Base-by-base conservation (phyloP, 257 asterid species). In the Orobanche coerulescens region DNA sequence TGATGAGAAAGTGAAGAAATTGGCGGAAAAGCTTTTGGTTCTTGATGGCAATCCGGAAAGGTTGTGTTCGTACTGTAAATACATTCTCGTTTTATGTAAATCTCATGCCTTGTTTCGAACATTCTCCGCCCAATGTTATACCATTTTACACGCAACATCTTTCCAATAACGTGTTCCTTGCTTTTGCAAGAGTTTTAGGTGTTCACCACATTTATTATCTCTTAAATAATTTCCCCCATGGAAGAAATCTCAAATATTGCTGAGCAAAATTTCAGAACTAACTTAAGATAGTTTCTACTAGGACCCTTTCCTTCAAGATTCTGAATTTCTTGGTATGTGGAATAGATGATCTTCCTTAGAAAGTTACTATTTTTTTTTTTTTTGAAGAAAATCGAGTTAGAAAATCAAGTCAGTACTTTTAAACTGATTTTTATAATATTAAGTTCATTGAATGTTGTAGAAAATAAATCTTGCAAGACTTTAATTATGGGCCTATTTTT, bases 1-100 rank as follows among this genome's bases (percentile, higher is more conserved):
- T 48, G 80, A 82, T 39, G 95, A 72, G 47, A 89, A 84, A 75
- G 96, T 88, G 79, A 89, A 82, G 83, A 84, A 76, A 58, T 67
- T 89, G 73, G 86, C 79, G 0, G 86, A 74, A 48, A 88, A 76
- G 76, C 91, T 92, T 62, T 78, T 86, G 86, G 78, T 60, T 63
- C 80, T 74, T 54, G 94, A 84, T 68, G 94, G 83, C 51, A 54
- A 73, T 54, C 74, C 74, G 31, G 85, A 78, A 46, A 78, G 94
- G 98, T n/a, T 86, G 34, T 53, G 64, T 71, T 31, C 46, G 39
- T 30, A 19, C 46, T 53, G 28, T 68, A 42, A 59, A 34, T 23
- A 30, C 50, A 9, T 24, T 54, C 23, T 54, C 34, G 18, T 36
- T 68, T 54, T 37, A 66, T 6, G 25, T 6, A 5, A 44, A 65